These are phyloP conservation scores for Kwoniella pini DNA, from an alignment of 768 basidiomycete species.

Conservation along the genomic window DNA sequence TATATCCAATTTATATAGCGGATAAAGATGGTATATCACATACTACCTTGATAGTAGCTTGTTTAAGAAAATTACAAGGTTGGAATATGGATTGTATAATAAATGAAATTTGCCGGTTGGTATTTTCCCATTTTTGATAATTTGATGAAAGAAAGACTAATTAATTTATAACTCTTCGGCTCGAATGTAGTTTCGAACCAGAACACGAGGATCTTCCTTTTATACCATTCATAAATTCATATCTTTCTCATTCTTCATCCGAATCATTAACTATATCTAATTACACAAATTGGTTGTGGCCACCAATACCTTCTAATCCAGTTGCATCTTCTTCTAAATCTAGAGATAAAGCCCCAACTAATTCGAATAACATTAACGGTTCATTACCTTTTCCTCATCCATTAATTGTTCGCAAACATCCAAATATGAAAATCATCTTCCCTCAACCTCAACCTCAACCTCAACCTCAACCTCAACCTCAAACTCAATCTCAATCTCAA, in stretches of 20 bases:
- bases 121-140: neutral
- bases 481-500: neutral
- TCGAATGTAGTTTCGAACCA: slow-evolving; percentile 37
- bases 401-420: slow-evolving; percentile 31
- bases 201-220: slow-evolving; percentile 45
- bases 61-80: slow-evolving; percentile 46
- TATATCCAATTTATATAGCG: slow-evolving; percentile 46
- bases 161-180: too few relatives aligned
- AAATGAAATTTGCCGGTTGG: slow-evolving; percentile 40
- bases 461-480: neutral
- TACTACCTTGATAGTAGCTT: slow-evolving; percentile 42
- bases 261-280: slow-evolving; percentile 18
- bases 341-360: neutral
- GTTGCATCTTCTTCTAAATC: neutral
- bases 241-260: slow-evolving; percentile 20
- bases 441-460: slow-evolving; percentile 20
- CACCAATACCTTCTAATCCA: neutral
- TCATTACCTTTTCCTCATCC: slow-evolving; percentile 43
- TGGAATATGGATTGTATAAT: slow-evolving; percentile 44
- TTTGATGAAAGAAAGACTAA: too few relatives aligned
- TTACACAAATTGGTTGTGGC: slow-evolving; percentile 47
- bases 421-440: slow-evolving; percentile 42
- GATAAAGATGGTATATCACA: slow-evolving; percentile 50
- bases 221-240: slow-evolving; percentile 36
- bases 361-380: too few relatives aligned